Percentiles rank a stretch among this genome's conserved stretches.
Conservation (phyloP, 257 asterid genomes). For the Solanum ahanhuiri region DNA sequence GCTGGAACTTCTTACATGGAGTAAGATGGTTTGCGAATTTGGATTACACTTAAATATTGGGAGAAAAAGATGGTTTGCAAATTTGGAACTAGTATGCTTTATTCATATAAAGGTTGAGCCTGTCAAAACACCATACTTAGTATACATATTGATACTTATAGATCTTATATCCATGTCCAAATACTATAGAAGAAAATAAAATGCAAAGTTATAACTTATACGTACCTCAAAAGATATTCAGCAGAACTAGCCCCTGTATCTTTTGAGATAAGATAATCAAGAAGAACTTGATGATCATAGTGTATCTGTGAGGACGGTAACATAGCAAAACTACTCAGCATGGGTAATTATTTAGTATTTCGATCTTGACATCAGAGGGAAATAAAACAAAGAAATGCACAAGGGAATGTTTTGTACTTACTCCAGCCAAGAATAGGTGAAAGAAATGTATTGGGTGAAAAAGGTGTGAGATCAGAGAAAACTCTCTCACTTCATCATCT, state of each 20-base stretch:
- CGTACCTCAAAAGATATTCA: constrained; percentile 79
- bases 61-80: background rate
- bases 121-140: background rate
- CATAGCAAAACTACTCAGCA: background rate
- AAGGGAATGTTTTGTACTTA: constrained; percentile 9
- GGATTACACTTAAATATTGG: background rate
- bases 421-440: constrained; percentile 84
- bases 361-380: background rate
- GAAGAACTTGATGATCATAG: constrained; percentile 95
- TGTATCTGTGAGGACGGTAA: constrained; percentile 37
- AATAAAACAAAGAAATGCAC: background rate
- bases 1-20: background rate
- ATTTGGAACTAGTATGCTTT: background rate
- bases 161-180: background rate
- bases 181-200: background rate
- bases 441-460: constrained; percentile 65
- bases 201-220: background rate
- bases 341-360: background rate
- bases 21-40: background rate
- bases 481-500: constrained; percentile 5
- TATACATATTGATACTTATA: background rate
- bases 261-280: constrained; percentile 89
- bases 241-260: constrained; percentile 78
- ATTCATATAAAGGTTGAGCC: background rate
- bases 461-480: constrained; percentile 40